Evolutionary conservation across 2,329 filamentous ascomycete genomes (phyloP).

Genomic region (Fusarium sp.): DNA sequence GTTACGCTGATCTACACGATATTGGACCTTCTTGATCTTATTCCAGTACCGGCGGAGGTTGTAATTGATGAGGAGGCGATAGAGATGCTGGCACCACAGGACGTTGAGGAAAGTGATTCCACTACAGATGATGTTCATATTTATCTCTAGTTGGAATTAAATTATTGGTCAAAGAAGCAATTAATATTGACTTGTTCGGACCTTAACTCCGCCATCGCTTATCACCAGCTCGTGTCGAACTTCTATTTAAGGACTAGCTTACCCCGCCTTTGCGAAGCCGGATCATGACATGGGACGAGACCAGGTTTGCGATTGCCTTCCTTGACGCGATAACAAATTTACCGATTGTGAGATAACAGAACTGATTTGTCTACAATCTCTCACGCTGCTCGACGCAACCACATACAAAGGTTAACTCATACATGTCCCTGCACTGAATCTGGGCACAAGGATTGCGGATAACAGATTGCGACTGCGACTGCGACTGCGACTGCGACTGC

Average conservation of each 20-base stretch:
- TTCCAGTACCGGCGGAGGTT: not conserved
- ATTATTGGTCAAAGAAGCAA: no score
- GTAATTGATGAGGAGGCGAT: not conserved
- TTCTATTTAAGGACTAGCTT: not conserved
- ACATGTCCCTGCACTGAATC: no score
- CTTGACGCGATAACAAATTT: conserved; percentile 4
- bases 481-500: no score
- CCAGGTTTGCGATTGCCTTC: not conserved
- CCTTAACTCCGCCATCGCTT: not conserved
- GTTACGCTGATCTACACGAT: conserved; percentile 3
- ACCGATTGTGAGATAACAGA: not conserved
- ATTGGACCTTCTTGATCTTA: not conserved
- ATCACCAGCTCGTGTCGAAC: conserved; percentile 3
- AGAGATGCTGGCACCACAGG: not conserved
- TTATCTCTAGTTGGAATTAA: no score
- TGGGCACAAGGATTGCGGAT: not conserved
- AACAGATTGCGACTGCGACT: not conserved
- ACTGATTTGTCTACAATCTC: no score
- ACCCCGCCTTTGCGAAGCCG: conserved; percentile 18
- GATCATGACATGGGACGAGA: not conserved
- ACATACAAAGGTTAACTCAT: no score
- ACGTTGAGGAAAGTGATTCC: no score
- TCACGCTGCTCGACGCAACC: no score
- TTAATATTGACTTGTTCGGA: no score
- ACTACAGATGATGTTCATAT: no score